Percentiles rank a stretch among this genome's conserved stretches.
Conservation (phyloP, 75 land plant genomes). For the Sequoia sempervirens region DNA sequence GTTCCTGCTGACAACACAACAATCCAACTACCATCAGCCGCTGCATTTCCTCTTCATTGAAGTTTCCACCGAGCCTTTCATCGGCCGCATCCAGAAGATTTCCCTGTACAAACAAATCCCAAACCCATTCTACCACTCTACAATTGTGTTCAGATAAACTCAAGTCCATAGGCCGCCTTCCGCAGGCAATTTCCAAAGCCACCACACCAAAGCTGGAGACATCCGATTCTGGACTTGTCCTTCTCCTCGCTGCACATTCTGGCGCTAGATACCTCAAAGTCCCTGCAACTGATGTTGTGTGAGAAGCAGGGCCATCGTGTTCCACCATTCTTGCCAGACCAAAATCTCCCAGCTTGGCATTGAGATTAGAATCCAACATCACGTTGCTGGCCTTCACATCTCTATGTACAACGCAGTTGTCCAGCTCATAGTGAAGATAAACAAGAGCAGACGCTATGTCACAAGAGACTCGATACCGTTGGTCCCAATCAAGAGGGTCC, state of each 20-base stretch:
- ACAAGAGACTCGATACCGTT: not conserved
- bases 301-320: not conserved
- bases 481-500: not conserved
- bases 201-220: not conserved
- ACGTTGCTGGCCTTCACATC: not conserved
- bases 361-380: not conserved
- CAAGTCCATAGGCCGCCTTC: no score
- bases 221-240: not conserved
- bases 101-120: no score
- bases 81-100: no score
- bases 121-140: no score
- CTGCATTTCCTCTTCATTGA: no score
- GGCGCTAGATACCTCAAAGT: not conserved
- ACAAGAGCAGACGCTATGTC: not conserved
- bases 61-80: no score
- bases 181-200: no score
- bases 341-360: not conserved
- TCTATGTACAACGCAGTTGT: not conserved
- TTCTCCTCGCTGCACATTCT: not conserved
- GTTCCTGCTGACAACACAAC: no score
- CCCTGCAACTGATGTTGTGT: not conserved
- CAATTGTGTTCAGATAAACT: no score
- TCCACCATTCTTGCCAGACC: not conserved
- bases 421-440: not conserved
- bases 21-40: no score